A percentile compares a stretch with the other conserved stretches of the same genome.
phyloP scores from a whole-genome alignment of 768 basidiomycete species.

The Leccinum broughii region DNA sequence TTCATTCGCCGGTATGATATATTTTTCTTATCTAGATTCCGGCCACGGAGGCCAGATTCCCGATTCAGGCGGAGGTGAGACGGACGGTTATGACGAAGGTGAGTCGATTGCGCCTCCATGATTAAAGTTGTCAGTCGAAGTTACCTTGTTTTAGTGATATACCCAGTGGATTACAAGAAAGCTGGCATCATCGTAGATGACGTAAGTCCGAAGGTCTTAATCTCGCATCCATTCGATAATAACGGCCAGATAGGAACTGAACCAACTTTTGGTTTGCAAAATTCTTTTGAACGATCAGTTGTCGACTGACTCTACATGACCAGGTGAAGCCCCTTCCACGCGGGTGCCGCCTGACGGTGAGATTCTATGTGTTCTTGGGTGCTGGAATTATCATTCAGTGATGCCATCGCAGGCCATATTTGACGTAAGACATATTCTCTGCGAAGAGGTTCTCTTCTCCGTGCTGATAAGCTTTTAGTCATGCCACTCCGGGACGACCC shows the following conservation, averaged over 20 bases:
- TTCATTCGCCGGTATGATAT: neutral
- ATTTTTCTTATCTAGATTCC: no score
- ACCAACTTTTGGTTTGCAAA: constrained; percentile 40
- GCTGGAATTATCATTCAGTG: neutral
- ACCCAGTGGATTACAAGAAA: constrained; percentile 81
- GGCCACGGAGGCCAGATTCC: no score
- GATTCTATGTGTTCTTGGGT: constrained; percentile 2
- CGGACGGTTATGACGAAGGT: no score
- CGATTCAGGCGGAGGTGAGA: no score
- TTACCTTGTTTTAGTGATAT: constrained; percentile 60
- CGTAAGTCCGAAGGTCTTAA: constrained; percentile 38
- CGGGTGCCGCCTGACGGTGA: constrained; percentile 65
- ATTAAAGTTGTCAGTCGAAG: neutral
- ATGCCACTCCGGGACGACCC: constrained; percentile 51
- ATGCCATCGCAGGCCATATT: constrained; percentile 39
- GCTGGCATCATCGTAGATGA: constrained; percentile 81
- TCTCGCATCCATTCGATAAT: neutral
- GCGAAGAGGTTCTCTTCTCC: neutral
- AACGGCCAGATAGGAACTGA: constrained; percentile 35
- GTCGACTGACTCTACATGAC: constrained; percentile 3
- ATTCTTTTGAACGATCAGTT: neutral
- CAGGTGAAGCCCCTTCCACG: constrained; percentile 55
- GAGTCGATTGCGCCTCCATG: no score
- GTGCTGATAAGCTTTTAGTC: constrained; percentile 29
- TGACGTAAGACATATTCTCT: constrained; percentile 40